A percentile compares a stretch with the other conserved stretches of the same genome.
Evolutionary conservation across 345 rosid genomes (phyloP).

Genomic region (Rhodamnia argentea): DNA sequence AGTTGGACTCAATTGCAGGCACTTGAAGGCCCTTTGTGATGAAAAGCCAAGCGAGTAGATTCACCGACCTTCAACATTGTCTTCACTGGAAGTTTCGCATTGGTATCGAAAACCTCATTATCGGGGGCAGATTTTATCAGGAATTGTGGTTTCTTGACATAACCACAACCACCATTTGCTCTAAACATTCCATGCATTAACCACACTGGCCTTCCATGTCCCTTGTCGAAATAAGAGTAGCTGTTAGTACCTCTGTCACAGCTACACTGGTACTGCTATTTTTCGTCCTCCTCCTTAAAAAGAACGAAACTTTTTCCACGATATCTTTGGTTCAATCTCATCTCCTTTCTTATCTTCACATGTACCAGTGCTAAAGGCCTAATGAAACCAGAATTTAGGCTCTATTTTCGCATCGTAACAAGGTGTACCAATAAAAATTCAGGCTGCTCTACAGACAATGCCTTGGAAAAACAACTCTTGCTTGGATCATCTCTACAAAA

Average conservation of each 20-base stretch:
- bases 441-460: not conserved
- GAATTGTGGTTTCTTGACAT: constrained; percentile 70
- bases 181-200: constrained; percentile 90
- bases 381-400: not conserved
- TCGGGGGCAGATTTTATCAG: constrained; percentile 20
- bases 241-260: not conserved
- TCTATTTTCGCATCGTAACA: not conserved
- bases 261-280: not conserved
- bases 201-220: constrained; percentile 77
- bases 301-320: not conserved
- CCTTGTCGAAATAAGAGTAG: constrained; percentile 22
- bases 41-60: not conserved
- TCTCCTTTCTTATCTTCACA: not conserved
- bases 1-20: not conserved
- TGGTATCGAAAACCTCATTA: constrained; percentile 53
- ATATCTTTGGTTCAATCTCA: not conserved
- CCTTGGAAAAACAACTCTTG: not conserved
- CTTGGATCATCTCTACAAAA: not conserved
- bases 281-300: not conserved
- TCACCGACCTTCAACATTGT: constrained; percentile 51
- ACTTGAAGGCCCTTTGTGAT: constrained; percentile 1
- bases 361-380: not conserved
- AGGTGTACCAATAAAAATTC: not conserved
- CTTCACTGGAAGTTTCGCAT: constrained; percentile 27
- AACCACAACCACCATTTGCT: constrained; percentile 90